Conservation (phyloP, 2,329 filamentous ascomycete genomes). For the Chaetoscypha palmicola region DNA sequence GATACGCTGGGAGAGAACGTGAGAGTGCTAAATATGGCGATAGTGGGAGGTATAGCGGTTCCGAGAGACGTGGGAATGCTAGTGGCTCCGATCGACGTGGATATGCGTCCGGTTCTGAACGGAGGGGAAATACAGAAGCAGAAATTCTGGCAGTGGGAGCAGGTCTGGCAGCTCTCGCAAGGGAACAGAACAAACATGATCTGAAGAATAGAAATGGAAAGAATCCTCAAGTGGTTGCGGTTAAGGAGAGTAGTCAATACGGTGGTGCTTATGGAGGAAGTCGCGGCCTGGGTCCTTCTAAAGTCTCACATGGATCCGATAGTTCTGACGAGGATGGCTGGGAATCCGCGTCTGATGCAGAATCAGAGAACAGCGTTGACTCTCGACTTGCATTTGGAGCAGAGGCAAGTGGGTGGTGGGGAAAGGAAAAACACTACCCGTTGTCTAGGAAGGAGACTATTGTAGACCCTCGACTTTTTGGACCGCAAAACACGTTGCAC, state of each 20-base stretch:
- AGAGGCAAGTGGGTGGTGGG: slow-evolving; percentile 32
- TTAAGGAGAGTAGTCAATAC: slow-evolving; percentile 7
- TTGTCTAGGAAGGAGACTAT: slow-evolving; percentile 39
- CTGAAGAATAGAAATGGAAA: slow-evolving; percentile 28
- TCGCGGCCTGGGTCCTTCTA: slow-evolving; percentile 26
- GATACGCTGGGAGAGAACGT: slow-evolving; percentile 12
- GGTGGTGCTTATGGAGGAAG: slow-evolving; percentile 9
- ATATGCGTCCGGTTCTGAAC: slow-evolving; percentile 3
- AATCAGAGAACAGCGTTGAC: slow-evolving; percentile 44
- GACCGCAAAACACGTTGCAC: slow-evolving; percentile 53
- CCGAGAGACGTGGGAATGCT: slow-evolving; percentile 1
- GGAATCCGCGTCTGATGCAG: slow-evolving; percentile 51
- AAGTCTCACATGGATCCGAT: slow-evolving; percentile 27
- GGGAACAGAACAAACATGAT: slow-evolving; percentile 32
- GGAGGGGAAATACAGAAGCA: slow-evolving; percentile 34
- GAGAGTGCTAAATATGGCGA: slow-evolving; percentile 10
- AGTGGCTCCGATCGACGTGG: slow-evolving; percentile 4
- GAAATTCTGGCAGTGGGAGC: slow-evolving; percentile 42
- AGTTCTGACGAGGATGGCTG: slow-evolving; percentile 45
- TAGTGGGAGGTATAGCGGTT: slow-evolving; percentile 9
- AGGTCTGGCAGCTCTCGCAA: slow-evolving; percentile 39
- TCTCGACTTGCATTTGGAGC: slow-evolving; percentile 55
- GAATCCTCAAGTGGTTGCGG: slow-evolving; percentile 13
- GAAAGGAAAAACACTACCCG: slow-evolving; percentile 27
- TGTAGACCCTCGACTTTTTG: slow-evolving; percentile 53